Conservation (phyloP, 1,284 basidiomycete species). For the Puccinia polysora region DNA sequence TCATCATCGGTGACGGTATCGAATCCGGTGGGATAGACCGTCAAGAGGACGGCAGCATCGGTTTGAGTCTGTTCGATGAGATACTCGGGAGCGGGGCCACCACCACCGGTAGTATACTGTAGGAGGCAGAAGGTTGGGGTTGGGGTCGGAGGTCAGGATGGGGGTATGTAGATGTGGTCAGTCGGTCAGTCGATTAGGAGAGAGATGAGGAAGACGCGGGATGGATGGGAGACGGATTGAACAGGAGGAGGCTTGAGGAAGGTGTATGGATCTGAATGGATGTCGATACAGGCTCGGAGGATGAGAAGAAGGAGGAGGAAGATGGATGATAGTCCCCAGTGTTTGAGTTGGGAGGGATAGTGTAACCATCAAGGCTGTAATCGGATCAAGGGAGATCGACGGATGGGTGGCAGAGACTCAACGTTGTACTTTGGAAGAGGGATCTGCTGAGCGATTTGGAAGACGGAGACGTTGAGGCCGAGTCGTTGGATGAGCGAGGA, state of each 20-base stretch:
- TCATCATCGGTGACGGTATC: conserved; percentile 47
- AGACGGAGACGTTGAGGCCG: conserved; percentile 48
- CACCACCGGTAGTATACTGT: conserved; percentile 42
- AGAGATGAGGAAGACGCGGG: too few relatives aligned
- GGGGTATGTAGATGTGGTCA: too few relatives aligned
- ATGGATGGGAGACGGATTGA: too few relatives aligned
- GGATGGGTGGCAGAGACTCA: neutral
- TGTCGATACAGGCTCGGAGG: too few relatives aligned
- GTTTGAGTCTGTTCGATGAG: conserved; percentile 49
- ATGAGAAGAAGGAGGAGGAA: too few relatives aligned
- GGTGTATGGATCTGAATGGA: too few relatives aligned
- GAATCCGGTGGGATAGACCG: conserved; percentile 50
- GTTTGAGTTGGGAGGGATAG: too few relatives aligned
- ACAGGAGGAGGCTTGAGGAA: too few relatives aligned
- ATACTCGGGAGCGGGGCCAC: conserved; percentile 49
- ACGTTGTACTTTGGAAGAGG: conserved; percentile 49
- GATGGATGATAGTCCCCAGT: too few relatives aligned
- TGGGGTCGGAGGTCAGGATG: neutral
- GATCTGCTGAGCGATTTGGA: conserved; percentile 51
- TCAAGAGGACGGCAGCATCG: conserved; percentile 51
- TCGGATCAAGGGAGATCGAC: too few relatives aligned
- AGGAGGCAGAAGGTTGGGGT: conserved; percentile 8
- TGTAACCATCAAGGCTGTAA: too few relatives aligned
- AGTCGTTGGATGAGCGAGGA: conserved; percentile 14
- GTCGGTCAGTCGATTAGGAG: too few relatives aligned